Base-by-base conservation (phyloP, 192 early-diverging fungal genomes). In the Phycomyces blakesleeanus region DNA sequence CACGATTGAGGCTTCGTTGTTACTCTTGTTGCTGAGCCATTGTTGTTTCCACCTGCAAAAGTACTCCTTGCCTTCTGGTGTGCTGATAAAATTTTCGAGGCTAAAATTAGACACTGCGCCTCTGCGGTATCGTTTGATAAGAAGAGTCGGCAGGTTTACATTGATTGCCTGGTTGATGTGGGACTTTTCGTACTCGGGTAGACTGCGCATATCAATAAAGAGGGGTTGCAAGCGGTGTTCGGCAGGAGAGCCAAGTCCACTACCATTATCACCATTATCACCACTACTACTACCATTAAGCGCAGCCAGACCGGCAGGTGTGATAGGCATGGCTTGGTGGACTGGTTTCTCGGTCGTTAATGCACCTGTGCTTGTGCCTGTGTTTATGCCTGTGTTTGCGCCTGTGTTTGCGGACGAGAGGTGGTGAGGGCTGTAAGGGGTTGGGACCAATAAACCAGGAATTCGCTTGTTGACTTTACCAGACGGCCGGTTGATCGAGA, bases 11-110 rank as follows among this genome's bases (percentile, higher is more conserved):
- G 44, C 15, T n/a, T 18, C 12, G 5, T 3, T 18, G 3, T 12
- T 11, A 47, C 18, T 6, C 40, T 10, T 6, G 40, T 41, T 52
- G 49, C 50, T 7, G 21, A 53, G 20, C 37, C 66, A 61, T 52
- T 49, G 52, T 11, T 21, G 63, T 25, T 81, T 61, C 18, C 57
- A 70, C 22, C 53, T n/a, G 24, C 63, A 55, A 55, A 57, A 81
- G 3, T 68, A 54, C 22, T 79, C 76, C 27, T 68, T 74, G 25
- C 73, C 76, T 58, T 79, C 75, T 1, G 78, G 64, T 20, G 78
- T 79, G 9, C 78, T 82, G 39, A 82, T 78, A 51, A 82, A 82
- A 42, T 74, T 78, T 56, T 79, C 78, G 12, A 82, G 25, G 20
- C 70, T 77, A 59, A 82, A 83, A n/a, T 78, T 75, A 6, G 75